Percentiles rank a stretch among this genome's conserved stretches.
Conservation (phyloP, 2,329 filamentous ascomycete species). For the Trichoderma aggressivum region DNA sequence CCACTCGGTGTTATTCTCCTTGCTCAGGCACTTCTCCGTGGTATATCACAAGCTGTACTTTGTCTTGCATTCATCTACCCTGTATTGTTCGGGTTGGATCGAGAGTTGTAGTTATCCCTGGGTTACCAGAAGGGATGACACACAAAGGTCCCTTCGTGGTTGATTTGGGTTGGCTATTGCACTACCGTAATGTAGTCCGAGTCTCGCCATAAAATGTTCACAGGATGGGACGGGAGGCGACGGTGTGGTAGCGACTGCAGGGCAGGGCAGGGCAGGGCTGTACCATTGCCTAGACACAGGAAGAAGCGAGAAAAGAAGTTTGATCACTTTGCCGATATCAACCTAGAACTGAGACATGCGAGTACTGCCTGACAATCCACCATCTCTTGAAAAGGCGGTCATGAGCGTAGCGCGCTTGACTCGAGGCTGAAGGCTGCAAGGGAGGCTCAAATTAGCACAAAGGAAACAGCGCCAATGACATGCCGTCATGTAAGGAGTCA, state of each 20-base stretch:
- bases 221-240: too few relatives aligned
- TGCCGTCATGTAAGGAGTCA: background rate
- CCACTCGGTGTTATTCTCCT: background rate
- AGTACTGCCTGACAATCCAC: background rate
- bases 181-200: background rate
- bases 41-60: background rate
- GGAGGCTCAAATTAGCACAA: background rate
- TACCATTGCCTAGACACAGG: background rate
- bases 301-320: background rate
- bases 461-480: background rate
- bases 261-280: background rate
- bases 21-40: background rate
- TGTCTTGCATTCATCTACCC: background rate
- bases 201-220: background rate
- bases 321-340: background rate
- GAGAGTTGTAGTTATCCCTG: background rate
- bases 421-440: background rate
- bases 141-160: background rate
- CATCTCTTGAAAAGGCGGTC: background rate
- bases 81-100: background rate
- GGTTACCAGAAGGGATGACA: background rate
- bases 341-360: background rate
- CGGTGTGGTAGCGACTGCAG: background rate
- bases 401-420: background rate
- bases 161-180: background rate